phyloP scores from a whole-genome alignment of 169 alveolate species.

The Plasmodium yoelii region DNA sequence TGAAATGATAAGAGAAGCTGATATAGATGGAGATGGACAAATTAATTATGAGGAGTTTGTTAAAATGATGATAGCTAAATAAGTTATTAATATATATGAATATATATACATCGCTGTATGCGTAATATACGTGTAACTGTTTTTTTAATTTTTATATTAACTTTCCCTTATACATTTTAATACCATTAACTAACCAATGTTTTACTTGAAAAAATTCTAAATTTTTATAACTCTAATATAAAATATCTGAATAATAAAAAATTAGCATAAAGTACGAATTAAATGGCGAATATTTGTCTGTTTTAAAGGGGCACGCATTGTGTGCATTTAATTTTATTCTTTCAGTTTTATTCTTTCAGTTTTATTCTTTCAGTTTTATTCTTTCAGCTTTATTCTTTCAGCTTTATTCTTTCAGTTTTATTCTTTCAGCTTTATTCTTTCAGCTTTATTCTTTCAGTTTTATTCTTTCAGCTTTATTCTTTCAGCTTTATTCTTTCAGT shows the following conservation, averaged over 20 bases:
- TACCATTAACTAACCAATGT: slow-evolving; percentile 7
- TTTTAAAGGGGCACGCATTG: neutral
- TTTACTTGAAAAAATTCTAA: slow-evolving; percentile 35
- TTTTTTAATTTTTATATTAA: neutral
- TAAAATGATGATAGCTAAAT: slow-evolving; percentile 98
- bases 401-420: too few relatives aligned
- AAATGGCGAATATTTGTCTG: neutral
- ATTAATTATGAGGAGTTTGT: slow-evolving; percentile 98
- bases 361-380: too few relatives aligned
- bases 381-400: too few relatives aligned
- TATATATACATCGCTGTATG: neutral
- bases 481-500: too few relatives aligned
- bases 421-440: too few relatives aligned
- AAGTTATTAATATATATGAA: slow-evolving; percentile 32
- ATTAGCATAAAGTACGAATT: neutral
- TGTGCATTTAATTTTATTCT: neutral
- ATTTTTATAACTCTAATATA: neutral
- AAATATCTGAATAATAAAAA: neutral
- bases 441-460: too few relatives aligned
- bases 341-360: too few relatives aligned
- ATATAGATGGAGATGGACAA: slow-evolving; percentile 99
- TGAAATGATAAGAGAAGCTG: slow-evolving; percentile 99
- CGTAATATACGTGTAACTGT: neutral
- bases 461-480: too few relatives aligned
- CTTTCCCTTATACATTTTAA: slow-evolving; percentile 12